A percentile compares a stretch with the other conserved stretches of the same genome.
Evolutionary conservation across 768 basidiomycete genomes (phyloP).

Genomic region (Phanerochaete carnosa): DNA sequence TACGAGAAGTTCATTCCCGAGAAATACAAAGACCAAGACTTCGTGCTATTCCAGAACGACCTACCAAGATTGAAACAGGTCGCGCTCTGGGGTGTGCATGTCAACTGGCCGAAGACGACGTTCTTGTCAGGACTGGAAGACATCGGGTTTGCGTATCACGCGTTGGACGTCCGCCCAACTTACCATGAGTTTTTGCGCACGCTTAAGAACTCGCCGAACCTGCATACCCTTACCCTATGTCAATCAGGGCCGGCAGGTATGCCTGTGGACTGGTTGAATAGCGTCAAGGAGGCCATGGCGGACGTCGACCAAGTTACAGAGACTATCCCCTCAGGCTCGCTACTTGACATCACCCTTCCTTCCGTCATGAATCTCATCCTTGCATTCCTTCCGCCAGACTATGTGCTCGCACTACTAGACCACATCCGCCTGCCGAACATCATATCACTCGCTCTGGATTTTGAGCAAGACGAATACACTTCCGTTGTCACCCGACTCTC

Average conservation of each 20-base stretch:
- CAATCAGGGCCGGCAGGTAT: conserved; percentile 53
- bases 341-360: conserved; percentile 16
- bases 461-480: conserved; percentile 52
- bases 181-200: conserved; percentile 52
- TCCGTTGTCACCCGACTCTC: conserved; percentile 45
- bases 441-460: conserved; percentile 44
- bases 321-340: conserved; percentile 8
- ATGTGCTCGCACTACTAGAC: conserved; percentile 29
- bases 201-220: conserved; percentile 48
- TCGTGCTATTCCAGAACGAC: conserved; percentile 51
- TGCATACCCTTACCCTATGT: conserved; percentile 49
- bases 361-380: conserved; percentile 29
- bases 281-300: conserved; percentile 12
- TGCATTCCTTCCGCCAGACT: conserved; percentile 26
- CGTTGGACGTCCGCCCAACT: conserved; percentile 59
- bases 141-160: conserved; percentile 61
- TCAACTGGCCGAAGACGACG: conserved; percentile 54
- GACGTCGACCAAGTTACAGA: background rate
- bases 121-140: conserved; percentile 45
- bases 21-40: conserved; percentile 37
- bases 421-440: conserved; percentile 35
- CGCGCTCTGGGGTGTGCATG: conserved; percentile 66
- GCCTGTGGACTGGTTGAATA: conserved; percentile 33
- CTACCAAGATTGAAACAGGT: conserved; percentile 47
- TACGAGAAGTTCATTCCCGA: conserved; percentile 36